These are phyloP conservation scores for Gossypium lobatum DNA, from an alignment of 441 rosid genomes.

Conservation along the genomic window DNA sequence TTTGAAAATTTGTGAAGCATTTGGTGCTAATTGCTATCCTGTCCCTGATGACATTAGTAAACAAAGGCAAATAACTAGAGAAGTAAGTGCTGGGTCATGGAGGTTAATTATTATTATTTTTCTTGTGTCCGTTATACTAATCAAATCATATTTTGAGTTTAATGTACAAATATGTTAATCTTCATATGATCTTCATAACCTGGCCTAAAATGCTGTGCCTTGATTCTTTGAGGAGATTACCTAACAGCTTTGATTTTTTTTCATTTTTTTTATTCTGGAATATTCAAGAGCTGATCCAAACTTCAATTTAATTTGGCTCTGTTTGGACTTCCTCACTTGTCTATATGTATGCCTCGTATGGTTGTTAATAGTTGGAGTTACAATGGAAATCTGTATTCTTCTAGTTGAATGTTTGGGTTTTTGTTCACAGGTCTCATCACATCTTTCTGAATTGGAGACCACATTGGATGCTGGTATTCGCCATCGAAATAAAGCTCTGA, in stretches of 20 bases:
- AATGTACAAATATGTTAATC: not conserved
- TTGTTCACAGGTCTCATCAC: constrained; percentile 67
- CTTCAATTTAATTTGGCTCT: constrained; percentile 12
- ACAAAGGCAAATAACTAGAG: constrained; percentile 85
- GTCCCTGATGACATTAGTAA: constrained; percentile 81
- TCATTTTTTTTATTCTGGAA: not conserved
- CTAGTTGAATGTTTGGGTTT: constrained; percentile 24
- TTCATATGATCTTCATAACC: not conserved
- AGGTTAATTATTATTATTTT: constrained; percentile 13
- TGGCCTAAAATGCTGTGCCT: constrained; percentile 4
- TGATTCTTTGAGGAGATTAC: not conserved
- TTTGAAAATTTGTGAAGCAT: constrained; percentile 89
- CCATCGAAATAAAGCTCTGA: constrained; percentile 73
- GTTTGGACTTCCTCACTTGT: not conserved
- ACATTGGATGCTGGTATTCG: constrained; percentile 87
- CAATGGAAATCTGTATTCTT: not conserved
- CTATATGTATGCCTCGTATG: not conserved
- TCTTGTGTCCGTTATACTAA: not conserved
- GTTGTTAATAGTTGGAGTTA: not conserved
- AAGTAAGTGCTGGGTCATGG: constrained; percentile 43
- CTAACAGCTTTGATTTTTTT: constrained; percentile 1
- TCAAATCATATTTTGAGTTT: not conserved
- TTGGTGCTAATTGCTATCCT: constrained; percentile 93
- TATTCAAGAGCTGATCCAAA: not conserved
- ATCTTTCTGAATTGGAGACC: constrained; percentile 90